These are phyloP conservation scores for Lachancea quebecensis DNA, from an alignment of 805 yeast species.

Conservation along the genomic window DNA sequence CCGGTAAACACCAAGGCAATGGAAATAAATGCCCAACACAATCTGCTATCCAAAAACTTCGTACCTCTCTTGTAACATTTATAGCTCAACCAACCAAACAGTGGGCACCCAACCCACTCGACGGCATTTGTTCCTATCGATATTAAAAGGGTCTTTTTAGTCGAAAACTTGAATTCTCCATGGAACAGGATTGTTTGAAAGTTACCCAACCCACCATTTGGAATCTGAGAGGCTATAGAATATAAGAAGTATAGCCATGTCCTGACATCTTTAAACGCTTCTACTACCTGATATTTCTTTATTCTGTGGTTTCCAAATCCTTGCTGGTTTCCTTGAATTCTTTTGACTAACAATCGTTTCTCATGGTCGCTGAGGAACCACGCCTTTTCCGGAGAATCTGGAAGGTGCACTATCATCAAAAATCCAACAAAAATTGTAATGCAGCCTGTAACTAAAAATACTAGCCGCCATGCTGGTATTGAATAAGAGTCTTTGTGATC, in stretches of 20 bases:
- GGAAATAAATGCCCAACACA: constrained; percentile 30
- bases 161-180: constrained; percentile 35
- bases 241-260: constrained; percentile 39
- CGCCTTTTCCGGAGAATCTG: constrained; percentile 44
- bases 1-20: constrained; percentile 28
- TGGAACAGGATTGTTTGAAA: constrained; percentile 37
- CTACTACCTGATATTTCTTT: constrained; percentile 45
- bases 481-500: constrained; percentile 31
- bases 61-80: constrained; percentile 14
- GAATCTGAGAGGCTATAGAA: constrained; percentile 35
- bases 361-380: constrained; percentile 41
- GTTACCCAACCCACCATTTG: constrained; percentile 45
- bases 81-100: constrained; percentile 24
- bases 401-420: constrained; percentile 39
- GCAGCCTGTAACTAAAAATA: constrained; percentile 51
- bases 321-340: constrained; percentile 43
- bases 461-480: constrained; percentile 48
- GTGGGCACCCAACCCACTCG: constrained; percentile 28
- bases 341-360: constrained; percentile 38
- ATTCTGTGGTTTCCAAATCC: constrained; percentile 48
- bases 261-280: constrained; percentile 40
- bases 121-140: constrained; percentile 39
- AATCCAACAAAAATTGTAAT: constrained; percentile 45
- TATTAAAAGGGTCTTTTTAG: constrained; percentile 34
- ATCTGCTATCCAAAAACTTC: constrained; percentile 16